Conservation (phyloP, 352 stramenopile genomes). For the Phytophthora ramorum region DNA sequence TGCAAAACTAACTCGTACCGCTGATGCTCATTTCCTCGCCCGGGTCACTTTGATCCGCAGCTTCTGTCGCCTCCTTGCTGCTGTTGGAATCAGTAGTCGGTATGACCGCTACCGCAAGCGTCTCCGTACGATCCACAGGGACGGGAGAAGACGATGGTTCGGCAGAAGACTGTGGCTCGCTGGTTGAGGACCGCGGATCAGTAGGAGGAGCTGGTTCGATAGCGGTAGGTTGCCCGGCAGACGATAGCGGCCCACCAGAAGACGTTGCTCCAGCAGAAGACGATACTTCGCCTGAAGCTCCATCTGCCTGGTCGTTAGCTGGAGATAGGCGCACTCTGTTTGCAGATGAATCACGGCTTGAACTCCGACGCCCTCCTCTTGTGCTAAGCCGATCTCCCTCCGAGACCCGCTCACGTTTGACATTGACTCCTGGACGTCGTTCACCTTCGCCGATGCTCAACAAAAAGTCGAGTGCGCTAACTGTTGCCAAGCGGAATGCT, state of each 20-base stretch:
- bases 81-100: slow-evolving; percentile 10
- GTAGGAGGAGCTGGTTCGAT: background rate
- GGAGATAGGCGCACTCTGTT: slow-evolving; percentile 4
- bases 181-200: background rate
- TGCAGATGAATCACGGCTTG: slow-evolving; percentile 19
- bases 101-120: slow-evolving; percentile 9
- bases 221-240: background rate
- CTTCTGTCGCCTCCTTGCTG: slow-evolving; percentile 10
- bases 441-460: slow-evolving; percentile 18
- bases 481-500: slow-evolving; percentile 53
- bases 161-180: slow-evolving; percentile 11
- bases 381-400: slow-evolving; percentile 1
- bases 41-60: slow-evolving; percentile 28
- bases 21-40: slow-evolving; percentile 46
- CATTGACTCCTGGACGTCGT: slow-evolving; percentile 10
- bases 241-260: background rate
- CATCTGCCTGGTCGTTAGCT: slow-evolving; percentile 7
- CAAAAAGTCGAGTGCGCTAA: slow-evolving; percentile 57
- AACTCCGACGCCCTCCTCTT: slow-evolving; percentile 15
- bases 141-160: slow-evolving; percentile 22
- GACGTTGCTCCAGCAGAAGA: background rate
- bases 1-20: slow-evolving; percentile 22
- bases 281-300: background rate
- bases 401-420: slow-evolving; percentile 7
- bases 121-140: slow-evolving; percentile 12